These are phyloP conservation scores for Ogataea degrootiae DNA, from an alignment of 805 yeast genomes.

Conservation along the genomic window DNA sequence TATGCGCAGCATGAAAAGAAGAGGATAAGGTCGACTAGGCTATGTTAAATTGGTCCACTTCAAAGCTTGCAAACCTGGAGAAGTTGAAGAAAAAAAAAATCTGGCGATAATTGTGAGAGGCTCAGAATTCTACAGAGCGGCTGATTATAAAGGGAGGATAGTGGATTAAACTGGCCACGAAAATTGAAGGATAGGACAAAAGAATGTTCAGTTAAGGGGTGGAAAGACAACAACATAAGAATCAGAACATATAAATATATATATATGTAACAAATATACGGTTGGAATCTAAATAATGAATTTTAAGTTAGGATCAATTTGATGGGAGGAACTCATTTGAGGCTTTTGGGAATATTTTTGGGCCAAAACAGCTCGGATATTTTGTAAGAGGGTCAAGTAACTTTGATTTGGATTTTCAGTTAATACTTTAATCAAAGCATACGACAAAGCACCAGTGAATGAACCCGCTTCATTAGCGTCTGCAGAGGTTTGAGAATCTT, in stretches of 20 bases:
- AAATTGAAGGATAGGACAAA: too few species aligned
- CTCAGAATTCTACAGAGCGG: too few species aligned
- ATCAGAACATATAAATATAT: not conserved
- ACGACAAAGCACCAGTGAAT: slow-evolving; percentile 83
- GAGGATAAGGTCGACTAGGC: too few species aligned
- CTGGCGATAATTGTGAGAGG: too few species aligned
- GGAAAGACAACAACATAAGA: not conserved
- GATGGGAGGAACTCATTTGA: slow-evolving; percentile 76
- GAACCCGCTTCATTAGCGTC: slow-evolving; percentile 70
- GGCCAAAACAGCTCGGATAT: slow-evolving; percentile 58
- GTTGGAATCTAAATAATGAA: slow-evolving; percentile 28
- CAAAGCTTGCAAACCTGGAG: too few species aligned
- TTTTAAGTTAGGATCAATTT: slow-evolving; percentile 53
- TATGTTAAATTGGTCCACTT: too few species aligned
- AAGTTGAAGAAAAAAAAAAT: too few species aligned
- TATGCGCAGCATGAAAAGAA: too few species aligned
- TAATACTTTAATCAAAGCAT: slow-evolving; percentile 67
- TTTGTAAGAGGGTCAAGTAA: slow-evolving; percentile 63
- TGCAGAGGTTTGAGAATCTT: slow-evolving; percentile 79
- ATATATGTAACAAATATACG: not conserved
- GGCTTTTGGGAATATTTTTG: slow-evolving; percentile 77
- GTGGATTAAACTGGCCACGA: too few species aligned
- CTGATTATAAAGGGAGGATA: too few species aligned
- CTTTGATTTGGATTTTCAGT: slow-evolving; percentile 58
- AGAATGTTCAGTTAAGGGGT: too few species aligned